phyloP scores from a whole-genome alignment of 2,329 filamentous ascomycete genomes.

The Pseudocercospora eumusae region DNA sequence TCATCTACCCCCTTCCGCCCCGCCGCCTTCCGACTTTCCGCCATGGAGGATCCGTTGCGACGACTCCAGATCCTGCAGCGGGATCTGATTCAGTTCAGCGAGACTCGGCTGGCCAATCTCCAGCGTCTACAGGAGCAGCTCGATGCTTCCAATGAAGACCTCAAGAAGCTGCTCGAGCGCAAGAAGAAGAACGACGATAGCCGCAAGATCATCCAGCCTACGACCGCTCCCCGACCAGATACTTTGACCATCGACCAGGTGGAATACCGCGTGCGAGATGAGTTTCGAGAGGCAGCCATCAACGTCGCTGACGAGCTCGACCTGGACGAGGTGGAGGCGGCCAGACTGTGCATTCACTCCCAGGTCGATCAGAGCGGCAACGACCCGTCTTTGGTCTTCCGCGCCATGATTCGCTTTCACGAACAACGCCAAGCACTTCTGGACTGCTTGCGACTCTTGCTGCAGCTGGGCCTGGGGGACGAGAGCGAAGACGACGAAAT shows the following conservation, averaged over 20 bases:
- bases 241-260: slow-evolving; percentile 72
- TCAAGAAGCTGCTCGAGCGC: slow-evolving; percentile 73
- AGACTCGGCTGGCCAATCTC: slow-evolving; percentile 68
- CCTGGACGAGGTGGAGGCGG: slow-evolving; percentile 84
- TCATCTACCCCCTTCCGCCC: neutral
- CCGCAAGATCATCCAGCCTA: slow-evolving; percentile 69
- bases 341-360: slow-evolving; percentile 68
- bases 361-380: slow-evolving; percentile 64
- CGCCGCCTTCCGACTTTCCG: slow-evolving; percentile 18
- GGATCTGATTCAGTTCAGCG: slow-evolving; percentile 75
- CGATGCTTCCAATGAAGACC: slow-evolving; percentile 65
- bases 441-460: slow-evolving; percentile 77
- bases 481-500: slow-evolving; percentile 55
- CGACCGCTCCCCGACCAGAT: slow-evolving; percentile 49
- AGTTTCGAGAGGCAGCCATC: slow-evolving; percentile 80
- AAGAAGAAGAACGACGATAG: slow-evolving; percentile 72
- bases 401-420: slow-evolving; percentile 84
- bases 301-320: slow-evolving; percentile 85
- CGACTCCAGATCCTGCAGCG: slow-evolving; percentile 81
- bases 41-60: slow-evolving; percentile 73
- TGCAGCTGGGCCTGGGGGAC: slow-evolving; percentile 67
- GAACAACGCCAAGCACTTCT: slow-evolving; percentile 79
- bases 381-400: slow-evolving; percentile 72
- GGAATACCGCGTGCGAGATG: slow-evolving; percentile 78
- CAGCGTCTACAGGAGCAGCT: slow-evolving; percentile 69